These are phyloP conservation scores for Wickerhamiella vanderwaltii DNA, from an alignment of 805 yeast species.

Conservation along the genomic window DNA sequence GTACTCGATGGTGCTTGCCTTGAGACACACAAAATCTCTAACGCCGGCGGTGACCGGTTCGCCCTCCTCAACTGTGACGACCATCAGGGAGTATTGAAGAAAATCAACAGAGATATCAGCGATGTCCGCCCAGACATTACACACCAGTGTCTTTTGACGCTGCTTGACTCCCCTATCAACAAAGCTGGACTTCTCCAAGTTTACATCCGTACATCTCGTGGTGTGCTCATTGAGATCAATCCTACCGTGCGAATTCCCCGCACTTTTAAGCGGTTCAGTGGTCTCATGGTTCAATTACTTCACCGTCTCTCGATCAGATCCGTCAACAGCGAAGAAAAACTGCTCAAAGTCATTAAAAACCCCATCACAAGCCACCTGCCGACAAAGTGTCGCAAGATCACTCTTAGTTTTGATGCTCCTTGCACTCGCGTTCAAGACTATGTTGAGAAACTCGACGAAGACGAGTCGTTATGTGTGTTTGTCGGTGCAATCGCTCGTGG, in stretches of 20 bases:
- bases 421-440: slow-evolving; percentile 82
- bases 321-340: slow-evolving; percentile 88
- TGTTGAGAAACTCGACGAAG: slow-evolving; percentile 63
- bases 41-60: slow-evolving; percentile 80
- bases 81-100: slow-evolving; percentile 88
- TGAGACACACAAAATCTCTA: slow-evolving; percentile 77
- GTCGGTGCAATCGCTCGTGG: slow-evolving; percentile 99
- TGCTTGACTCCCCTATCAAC: slow-evolving; percentile 94
- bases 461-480: slow-evolving; percentile 92
- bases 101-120: slow-evolving; percentile 93
- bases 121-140: slow-evolving; percentile 99
- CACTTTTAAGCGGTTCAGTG: slow-evolving; percentile 94
- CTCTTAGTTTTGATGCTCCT: slow-evolving; percentile 85
- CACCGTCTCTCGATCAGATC: slow-evolving; percentile 88
- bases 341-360: slow-evolving; percentile 87
- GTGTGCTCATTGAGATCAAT: slow-evolving; percentile 88
- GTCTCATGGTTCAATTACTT: slow-evolving; percentile 91
- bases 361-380: slow-evolving; percentile 97
- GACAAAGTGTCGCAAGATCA: slow-evolving; percentile 85
- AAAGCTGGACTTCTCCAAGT: slow-evolving; percentile 96
- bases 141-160: slow-evolving; percentile 89
- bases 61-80: slow-evolving; percentile 95
- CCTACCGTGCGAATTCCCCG: slow-evolving; percentile 96
- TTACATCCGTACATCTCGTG: slow-evolving; percentile 89
- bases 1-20: slow-evolving; percentile 94